These are phyloP conservation scores for Plasmodium yoelii DNA, from an alignment of 169 alveolate species.

Conservation along the genomic window DNA sequence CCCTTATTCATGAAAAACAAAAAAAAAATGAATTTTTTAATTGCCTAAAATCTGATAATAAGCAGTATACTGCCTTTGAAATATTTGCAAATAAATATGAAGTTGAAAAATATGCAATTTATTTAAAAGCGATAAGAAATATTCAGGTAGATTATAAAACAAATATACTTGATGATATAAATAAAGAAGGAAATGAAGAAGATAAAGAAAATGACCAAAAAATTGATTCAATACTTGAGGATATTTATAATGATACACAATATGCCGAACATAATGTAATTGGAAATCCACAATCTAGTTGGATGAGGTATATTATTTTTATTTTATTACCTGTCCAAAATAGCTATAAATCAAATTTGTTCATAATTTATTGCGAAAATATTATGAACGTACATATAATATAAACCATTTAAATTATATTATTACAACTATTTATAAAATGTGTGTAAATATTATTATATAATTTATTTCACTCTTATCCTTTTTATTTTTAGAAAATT, in stretches of 20 bases:
- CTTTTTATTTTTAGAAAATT: slow-evolving; percentile 16
- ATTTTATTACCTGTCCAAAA: neutral
- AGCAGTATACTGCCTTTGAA: slow-evolving; percentile 31
- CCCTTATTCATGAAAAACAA: slow-evolving; percentile 48
- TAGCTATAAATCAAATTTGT: neutral
- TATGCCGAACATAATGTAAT: slow-evolving; percentile 33
- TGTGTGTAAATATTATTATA: neutral
- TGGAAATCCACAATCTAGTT: slow-evolving; percentile 13
- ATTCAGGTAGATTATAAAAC: slow-evolving; percentile 44
- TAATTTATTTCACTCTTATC: neutral
- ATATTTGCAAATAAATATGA: slow-evolving; percentile 61
- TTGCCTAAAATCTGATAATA: slow-evolving; percentile 32
- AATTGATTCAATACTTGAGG: slow-evolving; percentile 55
- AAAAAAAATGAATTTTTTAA: slow-evolving; percentile 58
- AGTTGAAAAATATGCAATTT: slow-evolving; percentile 51
- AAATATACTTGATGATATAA: slow-evolving; percentile 38
- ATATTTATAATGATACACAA: slow-evolving; percentile 36
- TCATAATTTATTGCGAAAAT: neutral
- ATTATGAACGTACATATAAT: neutral
- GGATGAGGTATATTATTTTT: slow-evolving; percentile 43
- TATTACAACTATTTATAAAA: neutral
- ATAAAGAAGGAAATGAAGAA: slow-evolving; percentile 26
- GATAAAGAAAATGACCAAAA: slow-evolving; percentile 43
- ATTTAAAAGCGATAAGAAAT: slow-evolving; percentile 44
- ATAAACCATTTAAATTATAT: neutral